Percentiles rank a stretch among this genome's conserved stretches.
Conservation (phyloP, 2,329 filamentous ascomycete species). For the Sporothrix brasiliensis region DNA sequence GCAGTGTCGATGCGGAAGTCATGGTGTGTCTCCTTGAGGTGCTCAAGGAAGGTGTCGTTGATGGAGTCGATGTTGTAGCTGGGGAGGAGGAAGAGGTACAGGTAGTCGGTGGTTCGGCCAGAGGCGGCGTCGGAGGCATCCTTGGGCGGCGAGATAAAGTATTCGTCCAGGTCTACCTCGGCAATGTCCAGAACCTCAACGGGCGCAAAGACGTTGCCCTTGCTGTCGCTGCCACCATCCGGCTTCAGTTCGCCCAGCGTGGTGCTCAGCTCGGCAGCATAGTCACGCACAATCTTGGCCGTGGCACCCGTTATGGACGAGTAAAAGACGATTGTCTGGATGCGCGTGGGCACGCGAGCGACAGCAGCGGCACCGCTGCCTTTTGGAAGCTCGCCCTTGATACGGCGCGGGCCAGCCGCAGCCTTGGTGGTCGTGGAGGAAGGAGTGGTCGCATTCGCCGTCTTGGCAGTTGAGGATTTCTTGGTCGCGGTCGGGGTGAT, state of each 20-base stretch:
- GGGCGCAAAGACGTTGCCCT: slow-evolving; percentile 47
- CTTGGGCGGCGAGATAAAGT: slow-evolving; percentile 78
- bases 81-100: slow-evolving; percentile 84
- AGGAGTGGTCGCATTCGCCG: background rate
- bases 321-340: slow-evolving; percentile 83
- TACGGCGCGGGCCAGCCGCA: slow-evolving; percentile 49
- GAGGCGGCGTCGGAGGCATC: background rate
- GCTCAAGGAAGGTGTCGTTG: slow-evolving; percentile 82
- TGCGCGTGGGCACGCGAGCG: slow-evolving; percentile 41
- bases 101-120: slow-evolving; percentile 58
- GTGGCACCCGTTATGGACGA: slow-evolving; percentile 86
- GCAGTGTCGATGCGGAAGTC: slow-evolving; percentile 95
- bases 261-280: slow-evolving; percentile 59
- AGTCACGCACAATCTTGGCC: slow-evolving; percentile 68
- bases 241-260: slow-evolving; percentile 45
- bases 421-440: slow-evolving; percentile 30
- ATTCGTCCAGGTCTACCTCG: slow-evolving; percentile 89
- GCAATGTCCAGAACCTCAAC: slow-evolving; percentile 76
- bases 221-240: background rate
- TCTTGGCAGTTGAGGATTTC: background rate
- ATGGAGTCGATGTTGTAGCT: slow-evolving; percentile 96
- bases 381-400: slow-evolving; percentile 47
- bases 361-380: slow-evolving; percentile 39
- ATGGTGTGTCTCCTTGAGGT: slow-evolving; percentile 89
- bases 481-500: background rate